These are phyloP conservation scores for Leishmania arabica DNA, from an alignment of 208 protist species.

Conservation along the genomic window DNA sequence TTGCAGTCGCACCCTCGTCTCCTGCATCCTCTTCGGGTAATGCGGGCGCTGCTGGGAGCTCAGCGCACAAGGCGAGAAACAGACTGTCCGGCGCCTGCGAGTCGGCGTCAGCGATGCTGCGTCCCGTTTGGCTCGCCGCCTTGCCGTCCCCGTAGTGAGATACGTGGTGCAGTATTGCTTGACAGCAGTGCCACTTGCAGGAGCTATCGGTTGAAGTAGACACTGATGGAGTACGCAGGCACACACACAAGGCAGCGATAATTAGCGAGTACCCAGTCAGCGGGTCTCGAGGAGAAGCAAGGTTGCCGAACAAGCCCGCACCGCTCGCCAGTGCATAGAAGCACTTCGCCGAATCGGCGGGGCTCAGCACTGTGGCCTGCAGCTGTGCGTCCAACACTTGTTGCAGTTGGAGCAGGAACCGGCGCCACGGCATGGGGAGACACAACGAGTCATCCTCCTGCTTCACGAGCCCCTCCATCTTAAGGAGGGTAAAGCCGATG, in stretches of 20 bases:
- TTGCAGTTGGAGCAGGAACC: constrained; percentile 30
- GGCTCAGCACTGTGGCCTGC: constrained; percentile 4
- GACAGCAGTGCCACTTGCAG: constrained; percentile 21
- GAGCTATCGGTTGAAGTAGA: neutral
- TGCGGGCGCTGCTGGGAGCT: neutral
- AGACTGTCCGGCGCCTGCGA: constrained; percentile 1
- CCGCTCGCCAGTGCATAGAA: constrained; percentile 18
- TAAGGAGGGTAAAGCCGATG: constrained; percentile 22
- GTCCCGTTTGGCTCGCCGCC: neutral
- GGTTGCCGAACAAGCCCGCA: constrained; percentile 4
- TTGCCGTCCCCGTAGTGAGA: constrained; percentile 15
- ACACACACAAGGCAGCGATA: constrained; percentile 20
- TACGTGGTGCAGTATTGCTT: constrained; percentile 17
- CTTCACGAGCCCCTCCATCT: constrained; percentile 7
- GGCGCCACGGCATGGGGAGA: constrained; percentile 19
- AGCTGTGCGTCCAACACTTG: constrained; percentile 19
- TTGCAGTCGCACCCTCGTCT: neutral
- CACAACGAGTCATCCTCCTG: neutral
- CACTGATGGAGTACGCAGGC: neutral
- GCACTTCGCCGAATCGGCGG: constrained; percentile 15
- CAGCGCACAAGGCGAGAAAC: constrained; percentile 5
- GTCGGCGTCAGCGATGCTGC: neutral
- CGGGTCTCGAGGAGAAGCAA: neutral
- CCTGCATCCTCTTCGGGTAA: neutral
- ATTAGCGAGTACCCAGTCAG: constrained; percentile 17